Conservation (phyloP, 2,329 filamentous ascomycete genomes). For the Verticillium nonalfalfae region DNA sequence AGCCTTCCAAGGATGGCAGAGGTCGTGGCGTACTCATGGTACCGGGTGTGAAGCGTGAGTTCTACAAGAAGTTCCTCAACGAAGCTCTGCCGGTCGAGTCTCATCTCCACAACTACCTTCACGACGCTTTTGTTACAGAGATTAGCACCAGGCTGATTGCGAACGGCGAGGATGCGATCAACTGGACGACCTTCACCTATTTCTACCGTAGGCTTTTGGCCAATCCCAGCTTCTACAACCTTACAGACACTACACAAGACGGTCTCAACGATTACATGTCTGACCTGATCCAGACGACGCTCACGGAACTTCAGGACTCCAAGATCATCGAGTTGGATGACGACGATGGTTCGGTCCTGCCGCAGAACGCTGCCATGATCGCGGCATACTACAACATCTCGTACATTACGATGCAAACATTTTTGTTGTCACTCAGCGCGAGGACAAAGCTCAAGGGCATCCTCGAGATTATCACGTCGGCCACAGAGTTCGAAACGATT, state of each 20-base stretch:
- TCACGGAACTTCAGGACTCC: constrained; percentile 85
- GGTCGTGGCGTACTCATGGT: constrained; percentile 95
- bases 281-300: constrained; percentile 85
- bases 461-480: constrained; percentile 92
- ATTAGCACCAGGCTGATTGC: constrained; percentile 94
- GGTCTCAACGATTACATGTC: constrained; percentile 92
- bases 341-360: constrained; percentile 82
- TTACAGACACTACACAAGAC: constrained; percentile 84
- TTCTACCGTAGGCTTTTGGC: constrained; percentile 93
- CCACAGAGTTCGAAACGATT: constrained; percentile 91
- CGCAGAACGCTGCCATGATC: constrained; percentile 96
- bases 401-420: constrained; percentile 98
- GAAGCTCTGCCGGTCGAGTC: constrained; percentile 95
- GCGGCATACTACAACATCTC: constrained; percentile 99
- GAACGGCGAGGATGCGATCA: constrained; percentile 93
- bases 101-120: constrained; percentile 82
- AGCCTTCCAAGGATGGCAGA: constrained; percentile 69
- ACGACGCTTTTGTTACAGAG: constrained; percentile 95
- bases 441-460: constrained; percentile 96
- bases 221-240: constrained; percentile 93
- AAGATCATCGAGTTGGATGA: constrained; percentile 96
- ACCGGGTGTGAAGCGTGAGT: constrained; percentile 87
- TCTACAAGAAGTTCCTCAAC: constrained; percentile 98
- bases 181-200: constrained; percentile 98
- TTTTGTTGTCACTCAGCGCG: constrained; percentile 81